These are phyloP conservation scores for Talaromyces piceae DNA, from an alignment of 2,329 filamentous ascomycete genomes.

Conservation along the genomic window DNA sequence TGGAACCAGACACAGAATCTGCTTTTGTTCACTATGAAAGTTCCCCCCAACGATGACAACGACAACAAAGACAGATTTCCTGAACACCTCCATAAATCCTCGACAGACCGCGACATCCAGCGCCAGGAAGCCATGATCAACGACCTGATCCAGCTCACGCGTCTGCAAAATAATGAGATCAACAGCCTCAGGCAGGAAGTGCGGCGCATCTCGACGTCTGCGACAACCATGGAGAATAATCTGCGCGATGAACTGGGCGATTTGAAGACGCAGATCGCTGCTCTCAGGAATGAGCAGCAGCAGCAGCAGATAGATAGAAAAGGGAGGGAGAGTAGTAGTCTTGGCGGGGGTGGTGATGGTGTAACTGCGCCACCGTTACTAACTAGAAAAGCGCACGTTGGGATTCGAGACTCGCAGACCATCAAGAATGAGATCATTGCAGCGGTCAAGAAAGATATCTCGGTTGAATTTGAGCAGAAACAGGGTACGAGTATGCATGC, in stretches of 20 bases:
- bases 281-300: background rate
- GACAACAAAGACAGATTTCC: too few relatives aligned
- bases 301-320: background rate
- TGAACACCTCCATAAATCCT: too few relatives aligned
- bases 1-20: too few relatives aligned
- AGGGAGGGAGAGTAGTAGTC: too few relatives aligned
- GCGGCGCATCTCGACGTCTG: background rate
- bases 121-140: slow-evolving; percentile 7
- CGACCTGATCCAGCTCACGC: slow-evolving; percentile 3
- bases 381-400: background rate
- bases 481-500: background rate
- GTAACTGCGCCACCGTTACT: background rate
- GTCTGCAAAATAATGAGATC: slow-evolving; percentile 8
- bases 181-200: background rate
- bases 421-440: background rate
- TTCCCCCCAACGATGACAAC: background rate
- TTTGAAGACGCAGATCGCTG: background rate
- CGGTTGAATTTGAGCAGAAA: background rate
- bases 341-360: too few relatives aligned
- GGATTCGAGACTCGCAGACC: background rate
- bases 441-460: background rate
- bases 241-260: slow-evolving; percentile 2
- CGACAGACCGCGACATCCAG: slow-evolving; percentile 2
- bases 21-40: too few relatives aligned
- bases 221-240: slow-evolving; percentile 1